Conservation (phyloP, 1,284 basidiomycete species). For the Neolentinus lepideus region DNA sequence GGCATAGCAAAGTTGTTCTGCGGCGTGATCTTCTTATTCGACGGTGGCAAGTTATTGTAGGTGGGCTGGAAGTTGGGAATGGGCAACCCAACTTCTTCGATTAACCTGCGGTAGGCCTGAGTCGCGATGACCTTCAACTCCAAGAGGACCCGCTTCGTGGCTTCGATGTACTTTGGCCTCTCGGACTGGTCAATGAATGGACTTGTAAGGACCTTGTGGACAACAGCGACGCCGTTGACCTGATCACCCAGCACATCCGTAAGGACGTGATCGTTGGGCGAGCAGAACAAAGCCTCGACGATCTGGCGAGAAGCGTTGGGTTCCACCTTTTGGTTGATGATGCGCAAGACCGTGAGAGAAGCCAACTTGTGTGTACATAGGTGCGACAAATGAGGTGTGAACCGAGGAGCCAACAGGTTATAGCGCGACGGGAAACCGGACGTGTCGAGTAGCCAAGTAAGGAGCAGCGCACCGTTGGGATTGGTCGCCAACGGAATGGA, state of each 20-base stretch:
- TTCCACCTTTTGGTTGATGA: conserved; percentile 90
- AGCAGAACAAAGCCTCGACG: conserved; percentile 80
- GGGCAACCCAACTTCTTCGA: conserved; percentile 90
- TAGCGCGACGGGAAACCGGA: conserved; percentile 92
- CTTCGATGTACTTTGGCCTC: conserved; percentile 70
- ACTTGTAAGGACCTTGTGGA: conserved; percentile 89
- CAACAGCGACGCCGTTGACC: conserved; percentile 90
- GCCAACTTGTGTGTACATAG: conserved; percentile 98
- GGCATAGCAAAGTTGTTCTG: conserved; percentile 58
- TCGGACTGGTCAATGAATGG: conserved; percentile 70
- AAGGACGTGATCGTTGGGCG: conserved; percentile 80
- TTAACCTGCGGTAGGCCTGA: conserved; percentile 88
- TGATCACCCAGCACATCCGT: conserved; percentile 93
- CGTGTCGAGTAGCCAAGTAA: conserved; percentile 96
- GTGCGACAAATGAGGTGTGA: conserved; percentile 93
- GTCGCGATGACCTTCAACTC: conserved; percentile 85
- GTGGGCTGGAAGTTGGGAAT: conserved; percentile 80
- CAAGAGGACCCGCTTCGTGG: conserved; percentile 83
- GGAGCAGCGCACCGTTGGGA: conserved; percentile 89
- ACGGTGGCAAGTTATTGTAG: conserved; percentile 55
- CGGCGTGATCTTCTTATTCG: conserved; percentile 54
- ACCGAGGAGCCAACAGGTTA: conserved; percentile 87
- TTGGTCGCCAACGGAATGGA: conserved; percentile 97
- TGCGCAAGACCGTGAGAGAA: conserved; percentile 87
- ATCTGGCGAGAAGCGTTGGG: conserved; percentile 78